Evolutionary conservation across 73 alveolate species (phyloP), one percentile per base, ranked within the genome.

Genomic region (Stentor roeselii): DNA sequence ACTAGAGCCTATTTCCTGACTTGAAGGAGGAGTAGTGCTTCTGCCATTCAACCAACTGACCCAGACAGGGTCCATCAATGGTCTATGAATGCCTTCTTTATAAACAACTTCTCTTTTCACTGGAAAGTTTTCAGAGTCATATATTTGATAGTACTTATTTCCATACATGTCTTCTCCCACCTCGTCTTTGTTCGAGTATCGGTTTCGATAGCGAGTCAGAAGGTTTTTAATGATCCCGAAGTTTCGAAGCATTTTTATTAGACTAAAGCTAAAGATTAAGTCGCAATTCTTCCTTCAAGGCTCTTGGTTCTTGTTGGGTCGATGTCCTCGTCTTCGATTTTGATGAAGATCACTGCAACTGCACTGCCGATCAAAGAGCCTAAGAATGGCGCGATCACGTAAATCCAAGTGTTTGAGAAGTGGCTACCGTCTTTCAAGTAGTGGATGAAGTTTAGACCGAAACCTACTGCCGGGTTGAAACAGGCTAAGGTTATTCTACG

Each of bases 401-500:
- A 67, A 67, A 67, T 36, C 80, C 80, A 67, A 30, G 41, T 30
- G 41, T 21, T 34, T 32, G 27, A 36, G 41, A 67, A 30, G 14
- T 34, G 37, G 14, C 21, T 32, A 67, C 37, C 80, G 14, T 67
- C 41, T 40, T 67, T 21, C 1, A n/a, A 67, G 11, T 21, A 67
- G 34, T 67, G 37, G 34, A 32, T 40, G 27, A 67, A 67, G 34
- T 67, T 67, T 11, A 67, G 11, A 1, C 80, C 80, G 14, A 67
- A 32, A 21, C 50, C 80, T 21, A 67, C 37, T 21, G 80, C 80
- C n/a, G 80, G 80, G 42, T 67, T 67, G 34, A 67, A 67, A 2
- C 80, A 67, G 37, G 41, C 80, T 2, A 21, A 21, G 34, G 80
- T 67, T 1, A 67, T 67, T 67, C 80, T n/a, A 27, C 80, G 27